Percentiles rank a stretch among this genome's conserved stretches.
Evolutionary conservation across 768 basidiomycete genomes (phyloP).

Genomic region (Lactifluus rugatus): DNA sequence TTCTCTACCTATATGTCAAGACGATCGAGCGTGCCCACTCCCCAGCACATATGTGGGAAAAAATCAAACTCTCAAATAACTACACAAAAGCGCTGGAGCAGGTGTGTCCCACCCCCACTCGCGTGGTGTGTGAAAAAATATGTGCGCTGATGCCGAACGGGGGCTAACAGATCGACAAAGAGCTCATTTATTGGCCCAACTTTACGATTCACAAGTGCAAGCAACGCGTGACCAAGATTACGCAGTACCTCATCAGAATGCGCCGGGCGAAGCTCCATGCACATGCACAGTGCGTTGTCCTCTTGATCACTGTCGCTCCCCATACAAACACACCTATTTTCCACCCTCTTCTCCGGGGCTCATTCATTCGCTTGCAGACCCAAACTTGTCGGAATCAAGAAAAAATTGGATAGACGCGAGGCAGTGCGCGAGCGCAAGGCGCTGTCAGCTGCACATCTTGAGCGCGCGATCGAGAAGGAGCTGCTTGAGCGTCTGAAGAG

Average conservation of each 20-base stretch:
- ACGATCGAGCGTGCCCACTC: slow-evolving; percentile 96
- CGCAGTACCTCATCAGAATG: slow-evolving; percentile 99
- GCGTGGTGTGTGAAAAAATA: background rate
- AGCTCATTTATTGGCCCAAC: slow-evolving; percentile 97
- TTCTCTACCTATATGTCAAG: slow-evolving; percentile 90
- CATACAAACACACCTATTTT: background rate
- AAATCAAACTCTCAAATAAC: slow-evolving; percentile 84
- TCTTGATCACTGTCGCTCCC: background rate
- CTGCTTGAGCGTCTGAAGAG: slow-evolving; percentile 91
- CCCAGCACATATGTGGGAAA: slow-evolving; percentile 97
- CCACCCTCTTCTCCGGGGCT: background rate
- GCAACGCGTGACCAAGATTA: slow-evolving; percentile 97
- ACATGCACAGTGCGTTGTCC: slow-evolving; percentile 62
- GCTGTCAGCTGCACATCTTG: slow-evolving; percentile 88
- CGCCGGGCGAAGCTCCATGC: slow-evolving; percentile 76
- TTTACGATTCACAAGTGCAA: slow-evolving; percentile 98
- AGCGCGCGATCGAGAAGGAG: slow-evolving; percentile 92
- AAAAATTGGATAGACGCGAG: slow-evolving; percentile 92
- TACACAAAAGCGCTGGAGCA: slow-evolving; percentile 94
- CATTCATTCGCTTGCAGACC: slow-evolving; percentile 42
- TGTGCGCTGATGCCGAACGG: background rate
- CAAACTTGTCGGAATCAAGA: slow-evolving; percentile 90
- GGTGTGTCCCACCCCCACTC: slow-evolving; percentile 33
- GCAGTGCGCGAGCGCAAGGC: slow-evolving; percentile 91
- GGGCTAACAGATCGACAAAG: slow-evolving; percentile 70